Evolutionary conservation across 805 yeast genomes (phyloP).

Genomic region (Kuraishia molischiana): DNA sequence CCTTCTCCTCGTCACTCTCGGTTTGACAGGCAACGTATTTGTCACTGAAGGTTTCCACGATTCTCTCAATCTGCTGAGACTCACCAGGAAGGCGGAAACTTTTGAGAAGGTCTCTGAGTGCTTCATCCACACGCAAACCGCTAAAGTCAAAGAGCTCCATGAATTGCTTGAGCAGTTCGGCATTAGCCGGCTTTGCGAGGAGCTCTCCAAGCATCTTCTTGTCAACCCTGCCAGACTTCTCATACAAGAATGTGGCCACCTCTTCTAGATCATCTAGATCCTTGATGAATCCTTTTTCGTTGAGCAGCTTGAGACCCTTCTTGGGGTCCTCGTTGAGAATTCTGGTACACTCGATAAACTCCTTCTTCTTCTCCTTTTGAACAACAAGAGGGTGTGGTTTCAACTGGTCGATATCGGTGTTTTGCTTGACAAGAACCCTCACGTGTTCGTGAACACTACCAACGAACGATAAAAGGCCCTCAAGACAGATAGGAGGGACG

Average conservation of each 20-base stretch:
- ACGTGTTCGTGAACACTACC: slow-evolving; percentile 49
- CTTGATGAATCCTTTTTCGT: slow-evolving; percentile 55
- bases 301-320: slow-evolving; percentile 57
- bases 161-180: slow-evolving; percentile 50
- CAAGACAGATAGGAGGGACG: slow-evolving; percentile 91
- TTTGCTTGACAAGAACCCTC: slow-evolving; percentile 19
- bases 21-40: slow-evolving; percentile 63
- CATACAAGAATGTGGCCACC: slow-evolving; percentile 68
- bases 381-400: slow-evolving; percentile 20
- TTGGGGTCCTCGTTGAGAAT: slow-evolving; percentile 73
- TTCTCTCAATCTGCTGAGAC: slow-evolving; percentile 90
- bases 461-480: slow-evolving; percentile 69
- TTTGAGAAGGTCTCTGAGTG: slow-evolving; percentile 70
- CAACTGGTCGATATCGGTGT: slow-evolving; percentile 9
- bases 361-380: slow-evolving; percentile 50
- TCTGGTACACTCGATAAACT: slow-evolving; percentile 68
- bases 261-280: slow-evolving; percentile 39
- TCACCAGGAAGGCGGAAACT: slow-evolving; percentile 94
- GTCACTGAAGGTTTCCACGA: slow-evolving; percentile 78
- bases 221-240: slow-evolving; percentile 72
- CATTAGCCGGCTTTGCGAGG: slow-evolving; percentile 67
- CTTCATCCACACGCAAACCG: slow-evolving; percentile 84
- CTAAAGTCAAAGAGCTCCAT: slow-evolving; percentile 65
- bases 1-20: slow-evolving; percentile 8
- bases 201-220: slow-evolving; percentile 83